These are phyloP conservation scores for Naganishia friedmannii DNA, from an alignment of 768 basidiomycete species.

Conservation along the genomic window DNA sequence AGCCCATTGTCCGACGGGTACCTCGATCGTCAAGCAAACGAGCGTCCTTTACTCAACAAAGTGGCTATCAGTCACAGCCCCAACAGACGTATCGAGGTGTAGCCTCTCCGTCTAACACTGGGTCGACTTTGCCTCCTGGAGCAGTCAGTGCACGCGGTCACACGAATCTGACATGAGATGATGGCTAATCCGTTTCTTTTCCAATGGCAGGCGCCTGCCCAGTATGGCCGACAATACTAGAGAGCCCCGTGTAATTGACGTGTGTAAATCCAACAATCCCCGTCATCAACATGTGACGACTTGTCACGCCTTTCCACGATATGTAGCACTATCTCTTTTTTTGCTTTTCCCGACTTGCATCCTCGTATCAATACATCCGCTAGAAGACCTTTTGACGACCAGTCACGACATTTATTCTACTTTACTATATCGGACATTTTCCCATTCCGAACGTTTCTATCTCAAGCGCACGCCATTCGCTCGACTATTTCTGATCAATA, in stretches of 20 bases:
- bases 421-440: constrained; percentile 13
- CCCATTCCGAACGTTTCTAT: not conserved
- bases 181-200: not conserved
- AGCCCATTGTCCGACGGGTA: constrained; percentile 65
- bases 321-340: constrained; percentile 16
- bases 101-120: constrained; percentile 34
- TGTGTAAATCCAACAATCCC: not conserved
- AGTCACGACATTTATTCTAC: constrained; percentile 4
- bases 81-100: constrained; percentile 40
- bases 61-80: constrained; percentile 12
- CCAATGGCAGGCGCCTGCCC: constrained; percentile 6
- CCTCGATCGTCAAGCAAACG: constrained; percentile 58
- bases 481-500: not conserved
- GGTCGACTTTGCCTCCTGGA: constrained; percentile 42
- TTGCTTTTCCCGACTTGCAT: too few species aligned
- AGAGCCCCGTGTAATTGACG: not conserved
- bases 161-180: not conserved
- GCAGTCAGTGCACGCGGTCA: constrained; percentile 42
- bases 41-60: constrained; percentile 31
- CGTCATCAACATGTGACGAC: not conserved
- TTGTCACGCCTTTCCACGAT: not conserved
- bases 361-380: constrained; percentile 13
- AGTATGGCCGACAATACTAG: constrained; percentile 21
- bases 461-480: not conserved
- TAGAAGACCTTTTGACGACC: constrained; percentile 24